Evolutionary conservation across 139 green algal species (phyloP), one percentile per base, ranked within the genome.

Genomic region (Haematococcus lacustris): DNA sequence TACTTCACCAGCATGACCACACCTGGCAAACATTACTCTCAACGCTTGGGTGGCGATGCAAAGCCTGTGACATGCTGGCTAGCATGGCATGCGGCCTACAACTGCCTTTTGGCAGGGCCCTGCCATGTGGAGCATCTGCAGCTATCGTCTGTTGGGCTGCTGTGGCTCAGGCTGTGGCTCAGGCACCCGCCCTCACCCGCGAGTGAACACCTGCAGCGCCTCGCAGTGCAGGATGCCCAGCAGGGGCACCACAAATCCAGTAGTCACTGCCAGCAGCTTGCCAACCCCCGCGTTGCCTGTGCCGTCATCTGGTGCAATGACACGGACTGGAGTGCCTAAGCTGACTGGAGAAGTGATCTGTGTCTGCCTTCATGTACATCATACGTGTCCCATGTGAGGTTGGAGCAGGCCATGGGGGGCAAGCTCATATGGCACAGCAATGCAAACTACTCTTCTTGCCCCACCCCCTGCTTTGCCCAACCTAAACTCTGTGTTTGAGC

Each of bases 171-270:
- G n/a, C n/a, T n/a, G n/a, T n/a, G n/a, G n/a, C n/a, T n/a, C n/a
- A n/a, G n/a, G n/a, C n/a, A n/a, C 43, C 43, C 17, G 26, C 30
- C 1, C 68, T 57, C 71, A 82, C 77, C 76, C 79, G 3, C 60
- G 63, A 1, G 81, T 90, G 64, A 92, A 94, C 9, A 95, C 78
- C 63, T 91, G 85, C 41, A 95, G 78, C 1, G 74, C 91, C 73
- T 95, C 90, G 57, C 89, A 94, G 66, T 95, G 90, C 85, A 92
- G 88, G 34, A 94, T 73, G 0, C 80, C 63, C 34, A 91, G 71
- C 7, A 51, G 37, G 1, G 87, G 81, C 32, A 84, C 73, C 28
- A 88, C 75, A 75, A 94, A 93, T 34, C 90, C 90, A 13, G 34
- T 81, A 17, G 85, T 93, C 0, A 83, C 73, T 0, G 78, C 89